Conservation (phyloP, 176 grass and related monocot genomes). For the Juncus effusus region DNA sequence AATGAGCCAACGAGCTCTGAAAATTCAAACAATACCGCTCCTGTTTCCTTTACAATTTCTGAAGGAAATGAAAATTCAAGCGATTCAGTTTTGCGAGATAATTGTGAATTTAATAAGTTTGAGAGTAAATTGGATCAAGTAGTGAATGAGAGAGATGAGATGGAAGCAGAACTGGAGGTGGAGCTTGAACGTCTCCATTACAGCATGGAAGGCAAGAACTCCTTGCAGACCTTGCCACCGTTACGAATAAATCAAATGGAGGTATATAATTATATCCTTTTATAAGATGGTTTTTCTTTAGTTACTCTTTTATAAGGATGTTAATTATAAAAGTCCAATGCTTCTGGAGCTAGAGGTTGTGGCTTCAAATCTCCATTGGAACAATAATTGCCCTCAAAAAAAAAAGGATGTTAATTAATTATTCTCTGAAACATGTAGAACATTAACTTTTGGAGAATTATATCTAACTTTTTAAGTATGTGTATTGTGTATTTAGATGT, state of each 20-base stretch:
- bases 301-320: background rate
- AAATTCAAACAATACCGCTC: conserved; percentile 16
- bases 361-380: too few species aligned
- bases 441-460: too few species aligned
- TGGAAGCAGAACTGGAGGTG: conserved; percentile 72
- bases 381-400: too few species aligned
- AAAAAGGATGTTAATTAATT: too few species aligned
- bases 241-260: background rate
- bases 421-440: too few species aligned
- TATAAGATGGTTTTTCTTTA: background rate
- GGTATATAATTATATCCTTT: conserved; percentile 8
- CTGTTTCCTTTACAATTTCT: conserved; percentile 19
- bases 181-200: conserved; percentile 49
- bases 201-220: conserved; percentile 24
- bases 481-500: too few species aligned
- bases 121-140: conserved; percentile 13
- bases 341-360: too few species aligned
- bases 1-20: conserved; percentile 16
- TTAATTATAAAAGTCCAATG: too few species aligned
- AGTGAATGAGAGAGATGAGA: conserved; percentile 35
- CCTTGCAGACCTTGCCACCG: background rate
- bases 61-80: conserved; percentile 18
- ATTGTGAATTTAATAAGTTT: background rate
- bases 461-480: too few species aligned
- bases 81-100: background rate